Base-by-base conservation (phyloP, 768 basidiomycete genomes). In the Phylloporus sp. region DNA sequence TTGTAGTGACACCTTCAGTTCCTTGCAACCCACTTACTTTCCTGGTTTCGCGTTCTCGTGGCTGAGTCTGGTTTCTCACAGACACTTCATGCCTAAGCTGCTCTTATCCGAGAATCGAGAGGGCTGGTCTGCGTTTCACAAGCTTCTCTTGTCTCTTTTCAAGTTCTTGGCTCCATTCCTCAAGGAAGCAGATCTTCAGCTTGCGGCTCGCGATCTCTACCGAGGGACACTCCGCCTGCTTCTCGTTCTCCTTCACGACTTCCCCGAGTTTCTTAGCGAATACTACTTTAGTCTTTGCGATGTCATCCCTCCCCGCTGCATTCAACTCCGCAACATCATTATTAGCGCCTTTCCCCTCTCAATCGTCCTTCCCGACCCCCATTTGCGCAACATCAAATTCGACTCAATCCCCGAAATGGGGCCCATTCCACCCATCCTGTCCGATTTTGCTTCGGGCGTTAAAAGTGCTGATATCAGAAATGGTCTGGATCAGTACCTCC, bases 1-100 rank as follows among this genome's bases (percentile, higher is more conserved):
- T 50, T 20, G 24, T 51, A 95, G 94, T 62, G 94, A 97, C 62
- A 91, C 91, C 3, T 84, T 97, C 65, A 95, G 92, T 64, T 96
- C 94, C 35, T 72, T 96, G 48, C 95, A 98, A 63, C 96, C 96
- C 8, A 86, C 85, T 6, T 92, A 90, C 69, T 98, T 97, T 73
- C 96, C 96, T 15, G 90, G 93, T 9, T 99, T 99, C 66, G 88
- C 94, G 2, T 99, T 98, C 69, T 95, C 93, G 14, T 99, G 95
- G 95, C 84, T 97, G 77, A 87, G 86, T 53, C 76, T 98, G 36
- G 84, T 99, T 61, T 97, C 96, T 20, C 96, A 98, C 69, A 78
- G 95, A 44, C 72, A 91, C 48, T 96, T 98, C 78, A 94, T 99
- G 92, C 94, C 96, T 13, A 95, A 96, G 65, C 68, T 99, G 37